Base-by-base conservation (phyloP, 768 basidiomycete genomes). In the Vararia minispora region DNA sequence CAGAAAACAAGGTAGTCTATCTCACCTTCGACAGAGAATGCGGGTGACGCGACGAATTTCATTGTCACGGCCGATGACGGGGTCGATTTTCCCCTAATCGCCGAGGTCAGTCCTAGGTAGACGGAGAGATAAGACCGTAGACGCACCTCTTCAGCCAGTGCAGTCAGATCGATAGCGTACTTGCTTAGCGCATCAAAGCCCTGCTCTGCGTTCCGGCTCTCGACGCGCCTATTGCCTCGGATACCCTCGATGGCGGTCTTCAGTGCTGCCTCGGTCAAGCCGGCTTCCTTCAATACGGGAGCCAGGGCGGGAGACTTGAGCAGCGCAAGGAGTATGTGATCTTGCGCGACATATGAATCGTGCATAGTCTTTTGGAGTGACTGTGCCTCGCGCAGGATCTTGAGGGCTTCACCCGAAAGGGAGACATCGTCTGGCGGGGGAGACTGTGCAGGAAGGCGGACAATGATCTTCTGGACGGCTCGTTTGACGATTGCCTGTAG, bases 31-130 rank as follows among this genome's bases (percentile, higher is more conserved):
- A 47, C 85, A 89, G 24, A 91, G 69, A 48, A 90, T 86, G 30
- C 88, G 80, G 38, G 90, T 71, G 28, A 72, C 76, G 31, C 90
- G 74, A 36, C 90, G 73, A 47, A 95, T 91, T 56, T 92, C 90
- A 48, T 90, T 82, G 55, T 94, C 90, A 37, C 89, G 75, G 7
- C 91, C 90, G 41, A 95, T 89, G 21, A 91, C 86, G 3, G 91
- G 91, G 57, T 95, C 91, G n/a, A 94, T 75, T 57, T 92, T 92
- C 11, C 91, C 90, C 54, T n/a, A n/a, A n/a, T n/a, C n/a, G n/a
- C n/a, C n/a, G n/a, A n/a, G n/a, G n/a, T n/a, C n/a, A n/a, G n/a
- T n/a, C n/a, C n/a, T n/a, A n/a, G n/a, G n/a, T n/a, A n/a, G n/a
- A n/a, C n/a, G n/a, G n/a, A n/a, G n/a, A n/a, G n/a, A n/a, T n/a